These are phyloP conservation scores for Beauveria bassiana DNA, from an alignment of 2,329 filamentous ascomycete genomes.

Conservation along the genomic window DNA sequence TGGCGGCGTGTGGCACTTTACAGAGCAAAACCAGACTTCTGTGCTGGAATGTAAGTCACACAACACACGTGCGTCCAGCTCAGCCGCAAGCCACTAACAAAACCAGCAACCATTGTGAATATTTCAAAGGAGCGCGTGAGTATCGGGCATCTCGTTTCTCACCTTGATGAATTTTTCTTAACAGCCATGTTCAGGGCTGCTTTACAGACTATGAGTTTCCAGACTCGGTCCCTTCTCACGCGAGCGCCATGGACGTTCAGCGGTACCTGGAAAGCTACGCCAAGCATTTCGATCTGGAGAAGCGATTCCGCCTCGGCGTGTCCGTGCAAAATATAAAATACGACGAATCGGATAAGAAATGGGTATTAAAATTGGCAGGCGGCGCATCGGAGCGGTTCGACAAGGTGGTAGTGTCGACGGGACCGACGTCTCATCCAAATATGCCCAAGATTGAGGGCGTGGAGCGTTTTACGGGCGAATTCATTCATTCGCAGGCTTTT, in stretches of 20 bases:
- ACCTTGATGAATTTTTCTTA: neutral
- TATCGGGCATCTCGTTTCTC: neutral
- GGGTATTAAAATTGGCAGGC: slow-evolving; percentile 21
- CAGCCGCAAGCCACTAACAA: neutral
- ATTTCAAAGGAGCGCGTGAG: slow-evolving; percentile 25
- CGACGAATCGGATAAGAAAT: slow-evolving; percentile 16
- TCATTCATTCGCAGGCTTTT: slow-evolving; percentile 32
- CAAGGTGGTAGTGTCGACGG: slow-evolving; percentile 29
- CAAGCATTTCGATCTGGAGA: slow-evolving; percentile 23
- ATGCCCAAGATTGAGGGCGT: slow-evolving; percentile 28
- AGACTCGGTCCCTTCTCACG: slow-evolving; percentile 19
- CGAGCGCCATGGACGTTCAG: slow-evolving; percentile 19
- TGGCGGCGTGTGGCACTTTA: slow-evolving; percentile 38
- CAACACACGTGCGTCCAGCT: neutral
- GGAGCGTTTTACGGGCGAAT: slow-evolving; percentile 29
- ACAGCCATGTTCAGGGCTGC: slow-evolving; percentile 18
- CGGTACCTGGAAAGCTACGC: slow-evolving; percentile 27
- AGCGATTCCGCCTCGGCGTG: slow-evolving; percentile 20
- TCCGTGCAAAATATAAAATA: slow-evolving; percentile 16
- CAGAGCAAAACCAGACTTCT: slow-evolving; percentile 28
- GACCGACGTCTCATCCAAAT: slow-evolving; percentile 25
- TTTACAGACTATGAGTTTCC: slow-evolving; percentile 30
- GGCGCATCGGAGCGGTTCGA: slow-evolving; percentile 23
- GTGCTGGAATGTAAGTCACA: slow-evolving; percentile 26
- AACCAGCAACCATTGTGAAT: slow-evolving; percentile 22